Conservation (phyloP, 75 land plant genomes). For the Chamaecyparis obtusa region DNA sequence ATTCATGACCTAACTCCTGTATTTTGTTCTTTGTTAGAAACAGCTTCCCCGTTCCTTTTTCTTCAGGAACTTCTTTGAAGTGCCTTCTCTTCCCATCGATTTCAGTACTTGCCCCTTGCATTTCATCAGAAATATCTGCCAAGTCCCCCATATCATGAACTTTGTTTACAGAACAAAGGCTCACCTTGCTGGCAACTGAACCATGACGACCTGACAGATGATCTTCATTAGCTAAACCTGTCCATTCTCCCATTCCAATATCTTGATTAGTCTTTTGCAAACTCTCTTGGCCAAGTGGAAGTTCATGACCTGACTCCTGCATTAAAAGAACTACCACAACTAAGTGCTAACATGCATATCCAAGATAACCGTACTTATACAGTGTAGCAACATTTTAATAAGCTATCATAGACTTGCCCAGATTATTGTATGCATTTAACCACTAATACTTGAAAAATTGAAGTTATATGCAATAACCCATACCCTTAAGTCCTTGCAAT, state of each 20-base stretch:
- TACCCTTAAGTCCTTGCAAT: background rate
- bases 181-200: background rate
- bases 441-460: background rate
- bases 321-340: background rate
- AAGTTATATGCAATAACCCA: background rate
- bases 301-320: background rate
- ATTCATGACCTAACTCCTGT: background rate
- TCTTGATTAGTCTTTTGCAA: constrained; percentile 7
- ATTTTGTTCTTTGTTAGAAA: background rate
- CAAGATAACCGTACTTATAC: background rate
- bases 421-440: background rate
- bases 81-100: background rate
- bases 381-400: background rate
- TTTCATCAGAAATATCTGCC: background rate
- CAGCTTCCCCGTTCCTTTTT: background rate
- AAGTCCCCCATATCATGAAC: background rate
- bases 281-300: background rate
- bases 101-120: background rate
- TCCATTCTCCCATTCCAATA: background rate
- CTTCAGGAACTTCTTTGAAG: background rate
- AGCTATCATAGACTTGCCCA: background rate
- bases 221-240: constrained; percentile 1
- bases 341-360: background rate
- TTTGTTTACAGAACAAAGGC: background rate
- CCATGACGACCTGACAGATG: constrained; percentile 2